These are phyloP conservation scores for Anthostomella pinea DNA, from an alignment of 2,329 filamentous ascomycete genomes.

Conservation along the genomic window DNA sequence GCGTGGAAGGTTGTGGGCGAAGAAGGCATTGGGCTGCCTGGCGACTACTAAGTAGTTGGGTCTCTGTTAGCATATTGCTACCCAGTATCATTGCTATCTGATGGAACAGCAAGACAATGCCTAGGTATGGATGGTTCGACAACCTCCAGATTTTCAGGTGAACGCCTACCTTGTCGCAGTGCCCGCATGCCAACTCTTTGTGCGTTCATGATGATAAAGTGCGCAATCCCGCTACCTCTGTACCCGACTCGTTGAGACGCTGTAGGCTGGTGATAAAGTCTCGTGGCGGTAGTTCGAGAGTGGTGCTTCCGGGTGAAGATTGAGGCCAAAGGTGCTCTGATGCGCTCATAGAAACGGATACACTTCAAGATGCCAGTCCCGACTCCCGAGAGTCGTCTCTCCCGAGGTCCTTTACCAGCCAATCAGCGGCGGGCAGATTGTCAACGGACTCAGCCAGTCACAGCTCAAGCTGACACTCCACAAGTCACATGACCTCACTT, in stretches of 20 bases:
- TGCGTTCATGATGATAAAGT: constrained; percentile 47
- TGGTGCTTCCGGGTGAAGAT: background rate
- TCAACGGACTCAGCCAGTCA: constrained; percentile 8
- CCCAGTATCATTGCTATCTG: constrained; percentile 2
- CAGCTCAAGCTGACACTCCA: background rate
- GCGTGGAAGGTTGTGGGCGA: constrained; percentile 47
- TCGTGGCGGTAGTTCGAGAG: background rate
- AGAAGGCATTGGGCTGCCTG: constrained; percentile 44
- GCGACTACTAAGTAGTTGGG: constrained; percentile 32
- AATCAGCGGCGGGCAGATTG: constrained; percentile 20
- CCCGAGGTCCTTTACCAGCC: constrained; percentile 20
- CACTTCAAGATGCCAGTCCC: too few relatives aligned
- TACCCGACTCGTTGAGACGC: too few relatives aligned
- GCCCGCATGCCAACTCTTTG: constrained; percentile 57
- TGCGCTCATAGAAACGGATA: constrained; percentile 24
- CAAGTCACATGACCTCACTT: constrained; percentile 14
- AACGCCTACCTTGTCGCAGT: constrained; percentile 53
- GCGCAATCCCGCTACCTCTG: background rate
- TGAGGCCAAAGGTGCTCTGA: constrained; percentile 7
- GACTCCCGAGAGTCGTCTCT: too few relatives aligned
- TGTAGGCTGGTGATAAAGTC: background rate
- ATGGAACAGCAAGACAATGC: constrained; percentile 5
- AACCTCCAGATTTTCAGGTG: constrained; percentile 1
- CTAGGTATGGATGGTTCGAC: too few relatives aligned
- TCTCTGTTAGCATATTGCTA: constrained; percentile 16